phyloP scores from a whole-genome alignment of 2,329 filamentous ascomycete genomes.

The Elsinoe batatas region DNA sequence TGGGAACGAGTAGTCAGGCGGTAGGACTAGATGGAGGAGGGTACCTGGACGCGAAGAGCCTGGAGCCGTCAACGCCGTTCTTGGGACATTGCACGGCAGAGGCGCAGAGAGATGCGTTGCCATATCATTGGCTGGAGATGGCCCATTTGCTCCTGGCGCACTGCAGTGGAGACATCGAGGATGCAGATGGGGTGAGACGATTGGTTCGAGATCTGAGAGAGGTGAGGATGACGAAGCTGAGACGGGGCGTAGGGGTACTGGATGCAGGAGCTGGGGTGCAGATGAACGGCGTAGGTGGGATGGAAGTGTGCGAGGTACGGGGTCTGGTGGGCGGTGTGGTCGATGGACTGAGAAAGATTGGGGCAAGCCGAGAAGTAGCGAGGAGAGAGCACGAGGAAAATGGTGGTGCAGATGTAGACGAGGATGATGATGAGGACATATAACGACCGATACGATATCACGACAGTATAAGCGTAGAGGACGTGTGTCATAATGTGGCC shows the following conservation, averaged over 20 bases:
- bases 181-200: constrained; percentile 63
- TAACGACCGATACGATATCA: constrained; percentile 8
- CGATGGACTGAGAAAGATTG: constrained; percentile 74
- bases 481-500: neutral
- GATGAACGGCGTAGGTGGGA: constrained; percentile 73
- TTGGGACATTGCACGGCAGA: constrained; percentile 59
- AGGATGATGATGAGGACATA: constrained; percentile 51
- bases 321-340: constrained; percentile 78
- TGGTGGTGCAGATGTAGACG: constrained; percentile 46
- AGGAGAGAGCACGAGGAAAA: constrained; percentile 69
- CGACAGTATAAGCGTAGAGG: neutral
- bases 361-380: constrained; percentile 66
- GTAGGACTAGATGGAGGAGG: constrained; percentile 14
- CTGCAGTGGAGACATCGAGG: constrained; percentile 70
- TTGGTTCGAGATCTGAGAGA: constrained; percentile 75
- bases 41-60: constrained; percentile 21
- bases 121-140: constrained; percentile 93
- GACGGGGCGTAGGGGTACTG: constrained; percentile 60
- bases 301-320: constrained; percentile 84
- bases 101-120: constrained; percentile 60
- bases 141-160: constrained; percentile 78
- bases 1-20: neutral
- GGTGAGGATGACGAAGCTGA: constrained; percentile 80
- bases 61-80: constrained; percentile 55
- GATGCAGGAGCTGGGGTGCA: constrained; percentile 64